Conservation (phyloP, 495 filamentous ascomycete species). For the Hypoxylon fragiforme region DNA sequence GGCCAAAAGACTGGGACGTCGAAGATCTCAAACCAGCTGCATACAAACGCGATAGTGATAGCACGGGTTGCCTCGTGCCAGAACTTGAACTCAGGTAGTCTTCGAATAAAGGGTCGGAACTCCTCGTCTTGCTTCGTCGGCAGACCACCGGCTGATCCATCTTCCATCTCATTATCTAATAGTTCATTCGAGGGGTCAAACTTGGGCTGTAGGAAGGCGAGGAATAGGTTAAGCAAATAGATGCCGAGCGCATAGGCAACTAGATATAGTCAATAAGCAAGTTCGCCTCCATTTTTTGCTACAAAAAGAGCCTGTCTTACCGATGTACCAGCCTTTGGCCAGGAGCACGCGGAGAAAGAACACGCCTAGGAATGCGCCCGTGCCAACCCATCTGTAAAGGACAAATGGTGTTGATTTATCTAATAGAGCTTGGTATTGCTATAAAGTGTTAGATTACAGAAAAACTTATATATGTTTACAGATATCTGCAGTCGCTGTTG, state of each 20-base stretch:
- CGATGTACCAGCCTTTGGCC: conserved; percentile 98
- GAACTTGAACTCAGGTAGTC: conserved; percentile 99
- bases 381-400: conserved; percentile 85
- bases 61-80: conserved; percentile 94
- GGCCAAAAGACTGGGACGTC: conserved; percentile 99
- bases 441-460: conserved; percentile 17
- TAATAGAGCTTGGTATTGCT: conserved; percentile 95
- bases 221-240: conserved; percentile 98
- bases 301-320: conserved; percentile 53
- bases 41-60: conserved; percentile 78
- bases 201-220: conserved; percentile 97
- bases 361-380: conserved; percentile 67
- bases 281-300: not conserved
- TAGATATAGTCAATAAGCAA: conserved; percentile 42
- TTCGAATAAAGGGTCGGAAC: conserved; percentile 94
- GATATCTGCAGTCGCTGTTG: not conserved
- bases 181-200: conserved; percentile 97
- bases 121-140: conserved; percentile 96
- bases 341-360: conserved; percentile 90
- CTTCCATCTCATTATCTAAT: conserved; percentile 90
- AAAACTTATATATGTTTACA: too few species aligned
- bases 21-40: conserved; percentile 91
- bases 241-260: conserved; percentile 98
- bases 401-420: conserved; percentile 89
- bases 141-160: conserved; percentile 75